Percentiles rank a stretch among this genome's conserved stretches.
Conservation (phyloP, 805 yeast species). For the Saturnispora galanensis region DNA sequence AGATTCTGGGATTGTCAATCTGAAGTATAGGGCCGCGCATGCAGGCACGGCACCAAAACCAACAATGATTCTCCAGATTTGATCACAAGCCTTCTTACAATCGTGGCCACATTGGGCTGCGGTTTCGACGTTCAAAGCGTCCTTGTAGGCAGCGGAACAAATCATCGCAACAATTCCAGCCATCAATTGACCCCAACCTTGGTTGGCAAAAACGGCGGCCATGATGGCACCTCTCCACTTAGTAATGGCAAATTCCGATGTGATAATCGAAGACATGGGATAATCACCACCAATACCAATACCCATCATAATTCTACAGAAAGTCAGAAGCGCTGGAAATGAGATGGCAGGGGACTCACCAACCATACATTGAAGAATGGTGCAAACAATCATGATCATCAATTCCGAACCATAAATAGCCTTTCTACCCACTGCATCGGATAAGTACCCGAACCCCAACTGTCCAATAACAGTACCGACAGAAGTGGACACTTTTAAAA, state of each 20-base stretch:
- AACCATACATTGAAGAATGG: conserved; percentile 64
- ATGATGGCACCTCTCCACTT: conserved; percentile 97
- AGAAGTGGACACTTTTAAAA: conserved; percentile 80
- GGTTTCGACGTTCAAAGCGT: conserved; percentile 41
- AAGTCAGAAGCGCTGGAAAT: conserved; percentile 64
- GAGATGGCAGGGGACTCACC: conserved; percentile 66
- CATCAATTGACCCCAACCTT: conserved; percentile 89
- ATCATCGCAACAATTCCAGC: conserved; percentile 80
- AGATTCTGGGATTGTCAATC: conserved; percentile 90
- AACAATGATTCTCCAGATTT: conserved; percentile 87
- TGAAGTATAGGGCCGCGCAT: conserved; percentile 70
- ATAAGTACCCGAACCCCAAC: conserved; percentile 71
- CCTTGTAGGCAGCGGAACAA: conserved; percentile 68
- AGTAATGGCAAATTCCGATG: conserved; percentile 87
- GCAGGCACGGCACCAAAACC: conserved; percentile 93
- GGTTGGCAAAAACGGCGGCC: conserved; percentile 95
- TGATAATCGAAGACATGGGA: conserved; percentile 86
- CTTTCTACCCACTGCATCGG: conserved; percentile 80
- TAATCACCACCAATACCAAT: conserved; percentile 97
- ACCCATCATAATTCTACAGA: conserved; percentile 83
- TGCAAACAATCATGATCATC: conserved; percentile 73
- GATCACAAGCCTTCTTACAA: conserved; percentile 77
- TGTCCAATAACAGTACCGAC: conserved; percentile 94
- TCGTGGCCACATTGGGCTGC: conserved; percentile 55
- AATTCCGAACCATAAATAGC: conserved; percentile 79